phyloP scores from a whole-genome alignment of 345 rosid species.

The Eucalyptus erythrocorys region DNA sequence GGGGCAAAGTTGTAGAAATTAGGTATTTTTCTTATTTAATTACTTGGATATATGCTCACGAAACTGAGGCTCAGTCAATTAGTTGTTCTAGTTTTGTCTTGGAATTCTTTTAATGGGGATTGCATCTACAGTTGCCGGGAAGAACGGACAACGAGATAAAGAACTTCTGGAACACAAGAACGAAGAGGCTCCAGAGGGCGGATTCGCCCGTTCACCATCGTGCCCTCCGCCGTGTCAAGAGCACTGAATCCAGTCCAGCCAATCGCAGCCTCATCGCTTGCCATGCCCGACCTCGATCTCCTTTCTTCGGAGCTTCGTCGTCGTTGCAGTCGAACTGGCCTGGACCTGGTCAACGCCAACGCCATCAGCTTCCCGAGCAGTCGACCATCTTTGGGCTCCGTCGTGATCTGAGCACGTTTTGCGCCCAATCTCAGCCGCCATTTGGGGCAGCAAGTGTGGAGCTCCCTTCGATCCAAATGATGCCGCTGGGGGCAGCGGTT shows the following conservation, averaged over 20 bases:
- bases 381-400: background rate
- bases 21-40: background rate
- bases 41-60: background rate
- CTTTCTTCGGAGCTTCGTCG: background rate
- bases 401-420: background rate
- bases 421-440: background rate
- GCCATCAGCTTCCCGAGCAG: background rate
- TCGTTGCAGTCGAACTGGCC: background rate
- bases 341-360: background rate
- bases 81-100: background rate
- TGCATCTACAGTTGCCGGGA: conserved; percentile 49
- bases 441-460: background rate
- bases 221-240: conserved; percentile 12
- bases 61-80: background rate
- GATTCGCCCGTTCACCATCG: conserved; percentile 60
- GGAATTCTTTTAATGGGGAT: background rate
- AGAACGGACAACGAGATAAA: conserved; percentile 88
- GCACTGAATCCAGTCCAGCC: background rate
- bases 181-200: conserved; percentile 61
- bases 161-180: conserved; percentile 79
- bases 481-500: background rate
- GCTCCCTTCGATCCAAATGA: background rate
- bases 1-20: background rate
- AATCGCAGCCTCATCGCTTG: background rate
- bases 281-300: background rate